Evolutionary conservation across 805 yeast species (phyloP), one percentile per base, ranked within the genome.

Genomic region (Wickerhamomyces bovis): DNA sequence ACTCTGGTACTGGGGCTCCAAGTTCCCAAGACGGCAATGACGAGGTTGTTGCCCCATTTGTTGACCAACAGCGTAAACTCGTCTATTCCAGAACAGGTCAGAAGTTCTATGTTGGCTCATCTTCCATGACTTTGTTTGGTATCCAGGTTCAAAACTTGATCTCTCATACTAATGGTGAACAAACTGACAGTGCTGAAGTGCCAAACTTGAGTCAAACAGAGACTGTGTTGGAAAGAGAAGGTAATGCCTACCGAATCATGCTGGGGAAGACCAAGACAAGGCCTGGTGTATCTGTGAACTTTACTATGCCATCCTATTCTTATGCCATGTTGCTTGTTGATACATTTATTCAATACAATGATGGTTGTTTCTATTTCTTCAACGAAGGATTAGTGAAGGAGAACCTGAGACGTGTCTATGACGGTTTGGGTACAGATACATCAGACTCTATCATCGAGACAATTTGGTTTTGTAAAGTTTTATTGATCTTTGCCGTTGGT

Each of bases 291-390:
- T 74, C 83, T 20, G 86, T 83, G 21, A 81, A 83, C 55, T 83
- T 84, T 58, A 76, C 87, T 0, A 67, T 85, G 16, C 95, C 95
- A 1, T 80, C 88, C 13, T 85, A 83, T 53, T 78, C 87, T 3
- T 84, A 85, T 61, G 89, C 92, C 7, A 76, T 83, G 76, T 62
- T 83, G 13, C 65, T 85, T 42, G 85, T 85, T 12, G 92, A 85
- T 58, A 81, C 88, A 0, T 85, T 85, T 54, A 76, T 85, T 44
- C 82, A 83, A 44, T 85, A 84, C 62, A 85, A 85, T 56, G 94
- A 85, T 63, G 94, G 90, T 1, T 85, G 95, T 55, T 85, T 85
- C 61, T 85, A 85, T 65, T 85, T 85, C 57, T 85, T 85, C 68
- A 85, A 85, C 59, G 95, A 85, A 62, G 95, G 95, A 1, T 58